Evolutionary conservation across 441 rosid species (phyloP), one percentile per base, ranked within the genome.

Genomic region (Adansonia rubrostipa): DNA sequence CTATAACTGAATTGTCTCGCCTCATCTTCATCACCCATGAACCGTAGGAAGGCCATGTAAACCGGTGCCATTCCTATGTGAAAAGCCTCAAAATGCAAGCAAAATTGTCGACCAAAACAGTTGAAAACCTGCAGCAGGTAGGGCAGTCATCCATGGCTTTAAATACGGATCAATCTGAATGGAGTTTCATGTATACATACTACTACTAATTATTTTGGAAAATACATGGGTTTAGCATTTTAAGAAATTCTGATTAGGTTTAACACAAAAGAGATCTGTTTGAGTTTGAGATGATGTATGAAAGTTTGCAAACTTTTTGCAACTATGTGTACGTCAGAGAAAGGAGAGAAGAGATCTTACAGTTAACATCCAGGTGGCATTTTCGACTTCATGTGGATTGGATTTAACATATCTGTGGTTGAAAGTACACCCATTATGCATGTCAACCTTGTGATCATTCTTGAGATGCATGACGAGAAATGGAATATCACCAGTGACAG

Each of bases 331-430:
- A 13, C 9, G 47, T 33, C 5, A n/a, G 14, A 6, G 10, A 13
- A 15, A 28, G 33, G 33, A 28, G 15, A 8, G 9, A 8, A 80
- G 75, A 80, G 67, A 76, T 69, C 88, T 89, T 87, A 94, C 97
- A 20, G 98, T 94, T 76, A 92, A 84, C 97, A 90, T 94, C 95
- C 98, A 91, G 60, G 96, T 94, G 73, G 97, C 97, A 79, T 94
- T 92, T 82, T 92, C 97, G 44, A 92, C 92, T 80, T 91, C 97
- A 4, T 80, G 89, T 1, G 98, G 92, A 82, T 90, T 88, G 72
- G 97, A 85, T 79, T 94, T 92, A 13, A 92, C 96, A 78, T 94
- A 92, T 78, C 95, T 87, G 81, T 94, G 95, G 80, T 91, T 94
- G 87, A 92, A 94, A n/a, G 91, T 88, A 74, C 90, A 87, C 0